These are phyloP conservation scores for Sporisorium iseilematis-ciliati DNA, from an alignment of 1,284 basidiomycete genomes.

Conservation along the genomic window DNA sequence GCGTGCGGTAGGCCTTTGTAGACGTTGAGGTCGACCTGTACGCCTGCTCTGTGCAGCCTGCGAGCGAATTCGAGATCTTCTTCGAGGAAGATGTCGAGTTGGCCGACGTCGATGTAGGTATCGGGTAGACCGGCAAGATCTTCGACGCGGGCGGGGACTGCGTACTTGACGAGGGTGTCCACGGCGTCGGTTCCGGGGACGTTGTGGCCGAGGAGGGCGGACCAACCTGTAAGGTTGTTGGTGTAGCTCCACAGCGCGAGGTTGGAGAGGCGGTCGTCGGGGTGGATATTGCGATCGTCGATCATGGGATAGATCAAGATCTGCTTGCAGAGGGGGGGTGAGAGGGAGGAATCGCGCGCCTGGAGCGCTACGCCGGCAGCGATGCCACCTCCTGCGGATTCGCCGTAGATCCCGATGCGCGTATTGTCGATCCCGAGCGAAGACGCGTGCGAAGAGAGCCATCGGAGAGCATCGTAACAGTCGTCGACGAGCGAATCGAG, in stretches of 20 bases:
- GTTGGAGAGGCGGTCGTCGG: slow-evolving; percentile 19
- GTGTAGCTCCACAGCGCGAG: slow-evolving; percentile 26
- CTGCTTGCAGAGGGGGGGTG: slow-evolving; percentile 34
- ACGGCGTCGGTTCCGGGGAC: slow-evolving; percentile 22
- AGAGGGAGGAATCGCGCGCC: slow-evolving; percentile 24
- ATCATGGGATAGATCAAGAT: slow-evolving; percentile 45
- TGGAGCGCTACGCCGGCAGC: slow-evolving; percentile 38
- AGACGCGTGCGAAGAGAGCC: slow-evolving; percentile 26
- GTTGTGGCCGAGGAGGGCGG: slow-evolving; percentile 21
- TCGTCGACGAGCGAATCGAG: slow-evolving; percentile 31
- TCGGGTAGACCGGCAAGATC: slow-evolving; percentile 25
- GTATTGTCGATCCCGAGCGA: slow-evolving; percentile 25
- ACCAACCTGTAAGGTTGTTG: slow-evolving; percentile 29
- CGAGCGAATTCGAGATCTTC: slow-evolving; percentile 25
- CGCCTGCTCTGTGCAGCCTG: slow-evolving; percentile 28
- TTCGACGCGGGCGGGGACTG: slow-evolving; percentile 24
- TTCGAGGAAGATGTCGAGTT: slow-evolving; percentile 39
- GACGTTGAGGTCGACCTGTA: slow-evolving; percentile 29
- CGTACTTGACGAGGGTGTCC: slow-evolving; percentile 23
- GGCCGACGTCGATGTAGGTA: slow-evolving; percentile 36
- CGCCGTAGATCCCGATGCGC: slow-evolving; percentile 29
- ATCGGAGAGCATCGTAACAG: slow-evolving; percentile 34
- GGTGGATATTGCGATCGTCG: slow-evolving; percentile 31
- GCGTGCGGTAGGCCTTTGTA: slow-evolving; percentile 34
- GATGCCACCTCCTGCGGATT: slow-evolving; percentile 39